Conservation (phyloP, 345 rosid species). For the Euclidium syriacum region DNA sequence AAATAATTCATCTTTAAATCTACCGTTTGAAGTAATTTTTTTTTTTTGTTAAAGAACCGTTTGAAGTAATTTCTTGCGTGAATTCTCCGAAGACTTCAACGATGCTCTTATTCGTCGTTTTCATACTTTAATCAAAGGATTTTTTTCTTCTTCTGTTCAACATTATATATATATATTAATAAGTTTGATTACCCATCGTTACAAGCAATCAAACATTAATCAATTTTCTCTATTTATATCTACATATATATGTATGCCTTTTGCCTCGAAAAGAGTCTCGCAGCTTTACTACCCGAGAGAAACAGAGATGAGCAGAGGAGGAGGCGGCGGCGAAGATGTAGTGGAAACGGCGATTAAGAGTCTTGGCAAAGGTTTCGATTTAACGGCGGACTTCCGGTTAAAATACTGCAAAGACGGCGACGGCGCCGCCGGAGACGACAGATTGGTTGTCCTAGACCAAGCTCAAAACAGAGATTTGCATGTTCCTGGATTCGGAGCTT, state of each 20-base stretch:
- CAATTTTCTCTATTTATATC: neutral
- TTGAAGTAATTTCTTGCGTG: too few species aligned
- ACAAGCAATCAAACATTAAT: slow-evolving; percentile 11
- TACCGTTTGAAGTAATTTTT: neutral
- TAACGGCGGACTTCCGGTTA: slow-evolving; percentile 73
- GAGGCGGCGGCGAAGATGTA: slow-evolving; percentile 30
- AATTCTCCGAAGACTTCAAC: slow-evolving; percentile 18
- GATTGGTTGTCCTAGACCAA: slow-evolving; percentile 58
- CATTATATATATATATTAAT: neutral
- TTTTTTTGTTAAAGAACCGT: too few species aligned
- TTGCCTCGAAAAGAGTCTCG: neutral
- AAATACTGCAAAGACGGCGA: slow-evolving; percentile 67
- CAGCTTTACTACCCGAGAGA: neutral
- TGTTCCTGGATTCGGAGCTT: slow-evolving; percentile 59
- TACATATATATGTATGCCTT: neutral
- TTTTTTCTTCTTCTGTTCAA: neutral
- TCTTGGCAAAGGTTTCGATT: slow-evolving; percentile 86
- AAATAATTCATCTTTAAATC: too few species aligned
- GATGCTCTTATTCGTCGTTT: slow-evolving; percentile 14
- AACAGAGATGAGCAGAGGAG: slow-evolving; percentile 20
- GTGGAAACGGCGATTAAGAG: slow-evolving; percentile 55
- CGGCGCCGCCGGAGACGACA: slow-evolving; percentile 36
- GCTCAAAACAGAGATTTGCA: slow-evolving; percentile 40
- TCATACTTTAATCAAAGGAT: slow-evolving; percentile 19
- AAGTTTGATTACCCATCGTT: slow-evolving; percentile 10